These are phyloP conservation scores for Leccinum ochraceum DNA, from an alignment of 768 basidiomycete genomes.

Conservation along the genomic window DNA sequence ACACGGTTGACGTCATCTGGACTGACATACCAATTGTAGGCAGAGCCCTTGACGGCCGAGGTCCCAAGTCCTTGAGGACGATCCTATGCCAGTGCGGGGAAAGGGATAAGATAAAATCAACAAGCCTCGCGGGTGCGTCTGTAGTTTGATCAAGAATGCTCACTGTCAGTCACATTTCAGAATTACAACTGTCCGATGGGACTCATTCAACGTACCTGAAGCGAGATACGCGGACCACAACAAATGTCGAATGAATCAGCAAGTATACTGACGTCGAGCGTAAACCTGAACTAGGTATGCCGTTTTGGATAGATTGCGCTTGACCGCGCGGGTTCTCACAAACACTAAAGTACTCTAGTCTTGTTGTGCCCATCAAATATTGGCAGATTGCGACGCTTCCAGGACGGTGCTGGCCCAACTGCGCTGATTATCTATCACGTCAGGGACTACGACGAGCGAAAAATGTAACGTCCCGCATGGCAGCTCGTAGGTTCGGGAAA, in stretches of 20 bases:
- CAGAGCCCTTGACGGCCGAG: neutral
- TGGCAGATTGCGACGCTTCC: neutral
- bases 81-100: neutral
- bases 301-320: neutral
- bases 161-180: neutral
- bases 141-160: neutral
- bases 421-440: slow-evolving; percentile 1
- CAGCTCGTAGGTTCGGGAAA: neutral
- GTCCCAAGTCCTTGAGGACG: neutral
- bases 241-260: neutral
- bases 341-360: neutral
- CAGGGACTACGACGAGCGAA: neutral
- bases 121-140: neutral
- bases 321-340: neutral
- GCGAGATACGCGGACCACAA: slow-evolving; percentile 1
- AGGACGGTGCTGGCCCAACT: neutral
- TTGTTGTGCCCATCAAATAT: neutral
- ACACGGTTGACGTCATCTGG: neutral
- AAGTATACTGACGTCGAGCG: neutral
- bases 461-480: neutral
- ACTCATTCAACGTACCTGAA: neutral
- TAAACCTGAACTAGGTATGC: neutral
- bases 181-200: neutral
- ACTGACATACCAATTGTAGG: too few relatives aligned
- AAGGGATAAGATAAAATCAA: neutral